Evolutionary conservation across 441 rosid genomes (phyloP).

Genomic region (Breynia disticha): DNA sequence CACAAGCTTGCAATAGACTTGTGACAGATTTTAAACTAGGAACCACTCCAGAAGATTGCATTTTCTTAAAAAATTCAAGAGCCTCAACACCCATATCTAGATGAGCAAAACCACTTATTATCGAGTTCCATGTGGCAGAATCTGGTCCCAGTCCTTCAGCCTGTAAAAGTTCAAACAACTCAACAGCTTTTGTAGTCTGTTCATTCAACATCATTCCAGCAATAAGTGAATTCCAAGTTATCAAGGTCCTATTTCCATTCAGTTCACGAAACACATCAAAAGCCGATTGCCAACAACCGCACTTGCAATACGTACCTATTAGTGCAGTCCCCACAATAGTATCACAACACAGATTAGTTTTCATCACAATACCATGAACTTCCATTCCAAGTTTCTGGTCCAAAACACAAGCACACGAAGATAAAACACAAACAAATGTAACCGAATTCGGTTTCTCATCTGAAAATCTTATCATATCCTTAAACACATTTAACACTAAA

Average conservation of each 20-base stretch:
- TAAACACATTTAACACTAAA: constrained; percentile 36
- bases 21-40: constrained; percentile 53
- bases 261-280: constrained; percentile 35
- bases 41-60: constrained; percentile 31
- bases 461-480: constrained; percentile 38
- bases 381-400: constrained; percentile 28
- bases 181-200: constrained; percentile 35
- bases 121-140: constrained; percentile 64
- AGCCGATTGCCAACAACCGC: constrained; percentile 39
- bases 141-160: constrained; percentile 47
- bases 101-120: constrained; percentile 54
- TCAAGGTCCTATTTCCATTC: constrained; percentile 34
- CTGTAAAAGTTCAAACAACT: constrained; percentile 38
- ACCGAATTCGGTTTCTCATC: constrained; percentile 39
- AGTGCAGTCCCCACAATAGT: constrained; percentile 30
- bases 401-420: constrained; percentile 38
- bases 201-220: constrained; percentile 50
- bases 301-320: constrained; percentile 43
- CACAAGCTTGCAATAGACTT: constrained; percentile 56
- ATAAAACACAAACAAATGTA: constrained; percentile 33
- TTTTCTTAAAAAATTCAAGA: constrained; percentile 43
- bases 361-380: constrained; percentile 28
- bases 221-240: constrained; percentile 56
- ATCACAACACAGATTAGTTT: constrained; percentile 14
- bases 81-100: constrained; percentile 42